Evolutionary conservation across 805 yeast genomes (phyloP), one percentile per base, ranked within the genome.

Genomic region (Hanseniaspora occidentalis): DNA sequence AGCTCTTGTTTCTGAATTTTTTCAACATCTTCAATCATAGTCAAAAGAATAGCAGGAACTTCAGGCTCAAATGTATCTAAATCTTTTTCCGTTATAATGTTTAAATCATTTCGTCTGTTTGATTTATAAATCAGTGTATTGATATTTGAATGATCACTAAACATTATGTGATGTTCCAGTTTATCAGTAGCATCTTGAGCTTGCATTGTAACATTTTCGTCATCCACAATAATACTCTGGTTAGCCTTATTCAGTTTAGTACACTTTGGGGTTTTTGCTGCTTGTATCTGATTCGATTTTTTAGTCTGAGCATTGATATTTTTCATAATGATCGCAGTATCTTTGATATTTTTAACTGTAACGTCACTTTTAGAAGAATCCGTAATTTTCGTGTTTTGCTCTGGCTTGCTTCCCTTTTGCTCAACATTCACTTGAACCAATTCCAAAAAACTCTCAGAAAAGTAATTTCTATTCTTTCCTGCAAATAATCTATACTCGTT

Each of bases 401-500:
- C 18, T 9, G 6, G 9, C 4, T 40, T 31, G 19, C 44, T 47
- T 8, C 44, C 49, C 23, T 40, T 43, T 26, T 60, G 64, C 22
- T 54, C 50, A 3, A 66, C 48, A 14, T 50, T 50, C 7, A 66
- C 48, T 39, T 76, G 73, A 3, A 84, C 65, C 44, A 86, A 58
- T 52, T 89, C 97, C 36, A 89, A 60, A 49, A 82, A 85, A 3
- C 79, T 79, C 54, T 88, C 96, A 17, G 85, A 84, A 47, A 71
- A 74, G 55, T 85, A 86, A 50, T 78, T 85, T 36, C 80, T 69
- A 48, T 80, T 76, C 47, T 73, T 75, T 23, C 85, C 82, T 17
- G 84, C 68, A 57, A 76, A 83, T 7, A 83, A 67, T 40, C 95
- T 66, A 59, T 85, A 92, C 57, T 89, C 97, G 50, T 79, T 80